Evolutionary conservation across 1,139 yeast genomes (phyloP), one percentile per base, ranked within the genome.

Genomic region (Kodamaea sp.): DNA sequence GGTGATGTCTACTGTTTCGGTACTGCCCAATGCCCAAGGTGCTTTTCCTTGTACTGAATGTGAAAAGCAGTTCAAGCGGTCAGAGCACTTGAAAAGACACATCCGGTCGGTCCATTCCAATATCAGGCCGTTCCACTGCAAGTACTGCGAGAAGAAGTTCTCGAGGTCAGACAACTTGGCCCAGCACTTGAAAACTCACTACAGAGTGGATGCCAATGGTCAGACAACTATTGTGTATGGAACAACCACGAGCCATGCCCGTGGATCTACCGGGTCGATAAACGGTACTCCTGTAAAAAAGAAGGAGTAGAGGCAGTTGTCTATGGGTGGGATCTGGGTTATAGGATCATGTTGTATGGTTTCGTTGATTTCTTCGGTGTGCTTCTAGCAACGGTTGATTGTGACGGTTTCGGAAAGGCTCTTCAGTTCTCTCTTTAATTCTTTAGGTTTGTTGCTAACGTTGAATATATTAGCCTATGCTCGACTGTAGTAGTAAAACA

Each of bases 81-180:
- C 70, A 23, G 78, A 72, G 47, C 78, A 72, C 51, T 57, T 72
- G 44, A 71, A 71, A 50, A 55, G 77, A 37, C 77, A 72, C 44
- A 61, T 67, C 28, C 49, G 78, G 38, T 67, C 74, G 4, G 78
- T 72, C 19, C 78, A 71, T 48, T 66, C 73, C 11, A 69, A 68
- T 43, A 66, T 68, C 34, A 54, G 76, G 19, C 77, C 78, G 2
- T 71, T 67, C 55, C 73, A 66, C 40, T 72, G 78, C 52, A 66
- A 66, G 39, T 66, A 62, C 45, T 72, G 78, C 49, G 76, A 70
- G 22, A 71, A 71, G 60, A 69, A 68, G 51, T 72, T 72, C 41
- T 60, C 68, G 38, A 50, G 78, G 38, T 60, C 67, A 10, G 78
- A 72, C 51, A 72, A 71, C 45, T 61, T 71, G 51, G 73, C 76